Conservation (phyloP, 2,329 filamentous ascomycete species). For the Zasmidium cellare region DNA sequence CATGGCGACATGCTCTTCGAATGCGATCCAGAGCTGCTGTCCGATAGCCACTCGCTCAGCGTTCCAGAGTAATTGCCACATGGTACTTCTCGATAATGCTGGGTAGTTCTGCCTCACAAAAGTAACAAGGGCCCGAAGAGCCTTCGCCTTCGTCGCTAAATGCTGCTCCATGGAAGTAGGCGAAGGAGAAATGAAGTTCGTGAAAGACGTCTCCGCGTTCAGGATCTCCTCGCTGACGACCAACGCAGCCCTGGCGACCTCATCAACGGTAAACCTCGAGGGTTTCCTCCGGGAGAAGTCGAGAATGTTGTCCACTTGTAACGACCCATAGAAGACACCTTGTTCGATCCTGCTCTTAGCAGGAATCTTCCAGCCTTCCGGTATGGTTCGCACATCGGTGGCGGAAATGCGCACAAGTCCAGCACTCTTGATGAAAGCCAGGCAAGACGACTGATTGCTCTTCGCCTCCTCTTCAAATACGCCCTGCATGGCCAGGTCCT, state of each 20-base stretch:
- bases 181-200: slow-evolving; percentile 67
- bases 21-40: slow-evolving; percentile 74
- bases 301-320: slow-evolving; percentile 75
- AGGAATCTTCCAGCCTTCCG: slow-evolving; percentile 60
- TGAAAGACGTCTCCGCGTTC: slow-evolving; percentile 71
- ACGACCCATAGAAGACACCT: slow-evolving; percentile 86
- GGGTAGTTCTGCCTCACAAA: slow-evolving; percentile 67
- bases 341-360: slow-evolving; percentile 90
- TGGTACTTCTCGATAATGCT: slow-evolving; percentile 64
- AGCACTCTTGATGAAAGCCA: slow-evolving; percentile 58
- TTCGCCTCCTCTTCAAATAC: slow-evolving; percentile 48
- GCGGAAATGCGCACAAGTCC: slow-evolving; percentile 58
- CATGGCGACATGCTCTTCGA: slow-evolving; percentile 64
- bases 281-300: slow-evolving; percentile 71
- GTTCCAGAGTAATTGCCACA: slow-evolving; percentile 82
- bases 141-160: slow-evolving; percentile 69
- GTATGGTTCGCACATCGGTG: slow-evolving; percentile 57
- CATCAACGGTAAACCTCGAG: slow-evolving; percentile 62
- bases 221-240: slow-evolving; percentile 80
- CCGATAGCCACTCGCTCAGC: slow-evolving; percentile 89
- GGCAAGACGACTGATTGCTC: slow-evolving; percentile 37
- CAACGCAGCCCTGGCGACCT: slow-evolving; percentile 75
- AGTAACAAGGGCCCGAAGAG: slow-evolving; percentile 71
- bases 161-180: slow-evolving; percentile 80
- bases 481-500: slow-evolving; percentile 52